Evolutionary conservation across 352 stramenopile genomes (phyloP), one percentile per base, ranked within the genome.

Genomic region (Pythium phragmiticola): DNA sequence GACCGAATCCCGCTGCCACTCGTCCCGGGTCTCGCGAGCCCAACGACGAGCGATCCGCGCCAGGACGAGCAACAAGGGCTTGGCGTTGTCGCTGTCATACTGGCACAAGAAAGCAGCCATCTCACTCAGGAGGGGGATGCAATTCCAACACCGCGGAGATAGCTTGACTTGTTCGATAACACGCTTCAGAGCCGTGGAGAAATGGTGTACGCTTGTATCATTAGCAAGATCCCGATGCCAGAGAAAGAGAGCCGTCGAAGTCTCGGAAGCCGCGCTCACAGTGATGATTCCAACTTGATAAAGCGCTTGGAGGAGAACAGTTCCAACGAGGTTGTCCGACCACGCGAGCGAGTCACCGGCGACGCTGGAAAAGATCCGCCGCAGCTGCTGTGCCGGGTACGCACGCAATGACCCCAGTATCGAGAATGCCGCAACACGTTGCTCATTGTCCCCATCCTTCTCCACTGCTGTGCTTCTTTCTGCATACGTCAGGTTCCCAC

Each of bases 401-500:
- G 79, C 71, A 19, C 82, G 74, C 5, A 90, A 13, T 4, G 70
- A 68, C 1, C 76, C 79, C 9, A 87, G 59, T 12, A 57, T 42
- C 34, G 21, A 51, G 26, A 56, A 56, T 39, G 80, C 70, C 28
- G 78, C 75, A 13, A 68, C 51, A 4, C 6, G 0, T 26, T 74
- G 68, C 13, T 80, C 69, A 12, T 78, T 72, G 21, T 58, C 54
- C 3, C 41, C 33, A 2, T 26, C 70, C 19, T 21, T 68, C 21
- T 7, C 28, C 39, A 2, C 50, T 14, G 62, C 39, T 17, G 75
- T 53, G 16, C 75, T 19, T 26, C 36, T 45, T 4, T 77, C 68
- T 0, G 79, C 53, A 49, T 89, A 89, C 17, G 79, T 62, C 7
- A 74, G 12, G 19, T 89, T 90, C 3, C 78, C 78, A 19, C 78